Base-by-base conservation (phyloP, 148 eudicot species). In the Talinum fruticosum region DNA sequence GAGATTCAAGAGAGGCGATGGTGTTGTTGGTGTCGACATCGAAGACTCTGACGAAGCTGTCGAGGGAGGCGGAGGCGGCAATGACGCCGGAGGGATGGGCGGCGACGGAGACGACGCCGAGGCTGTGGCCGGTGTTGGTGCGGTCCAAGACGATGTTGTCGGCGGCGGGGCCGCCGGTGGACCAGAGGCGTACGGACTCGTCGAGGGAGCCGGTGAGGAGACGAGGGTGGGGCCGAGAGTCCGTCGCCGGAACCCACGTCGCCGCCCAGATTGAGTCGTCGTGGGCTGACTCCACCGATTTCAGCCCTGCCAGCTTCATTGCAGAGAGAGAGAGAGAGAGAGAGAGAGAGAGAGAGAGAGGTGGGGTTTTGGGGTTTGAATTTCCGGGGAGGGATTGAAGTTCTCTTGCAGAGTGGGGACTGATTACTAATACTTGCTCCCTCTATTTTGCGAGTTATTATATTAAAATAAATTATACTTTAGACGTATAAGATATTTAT, bases 61-160 rank as follows among this genome's bases (percentile, higher is more conserved):
- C 99, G 12, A 96, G 87, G 0, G 97, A 88, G 23, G 99, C 97
- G 0, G 99, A 91, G 15, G 99, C 99, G 5, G 97, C 99, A 8
- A 93, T 88, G 26, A 81, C 85, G 2, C 99, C 97, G 26, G 92
- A 87, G 34, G 99, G 99, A 30, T 93, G 97, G 0, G 97, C 90
- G 2, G 99, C 97, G 15, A 96, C 94, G n/a, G 97, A 90, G 19
- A 96, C 92, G 2, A 96, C 99, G 59, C 99, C 99, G 72, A 96
- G 92, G 71, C 84, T 83, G 81, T 96, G 99, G 12, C 97, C 99
- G 8, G 89, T 68, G 82, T 89, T 89, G 47, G 97, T 93, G 36
- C 85, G 91, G 41, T 82, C 78, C 73, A 86, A 79, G 1, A 86
- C 83, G 26, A 92, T 77, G 18, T 87, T 92, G 72, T 90, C 91